Evolutionary conservation across 257 asterid species (phyloP).

Genomic region (Solanum bulbocastanum): DNA sequence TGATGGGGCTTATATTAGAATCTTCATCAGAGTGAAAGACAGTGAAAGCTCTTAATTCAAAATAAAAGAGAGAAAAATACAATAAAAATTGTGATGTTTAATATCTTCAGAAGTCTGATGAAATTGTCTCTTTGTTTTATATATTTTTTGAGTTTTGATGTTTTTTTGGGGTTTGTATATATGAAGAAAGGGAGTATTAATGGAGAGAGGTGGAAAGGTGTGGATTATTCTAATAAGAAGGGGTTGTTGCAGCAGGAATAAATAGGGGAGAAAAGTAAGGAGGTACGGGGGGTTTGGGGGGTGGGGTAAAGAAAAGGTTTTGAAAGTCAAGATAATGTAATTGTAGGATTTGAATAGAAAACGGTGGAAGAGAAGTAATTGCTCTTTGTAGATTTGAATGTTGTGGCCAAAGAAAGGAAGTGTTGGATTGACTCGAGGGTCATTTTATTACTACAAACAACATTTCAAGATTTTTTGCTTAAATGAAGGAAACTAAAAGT

Average conservation of each 20-base stretch:
- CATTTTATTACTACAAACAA: constrained; percentile 3
- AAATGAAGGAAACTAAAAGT: not conserved
- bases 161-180: constrained; percentile 1
- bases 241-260: constrained; percentile 41
- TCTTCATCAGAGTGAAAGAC: constrained; percentile 26
- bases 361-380: constrained; percentile 31
- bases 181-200: constrained; percentile 30
- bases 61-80: not conserved
- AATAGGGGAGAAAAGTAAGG: constrained; percentile 5
- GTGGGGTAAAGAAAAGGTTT: not conserved
- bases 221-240: constrained; percentile 31
- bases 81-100: constrained; percentile 6
- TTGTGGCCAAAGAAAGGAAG: constrained; percentile 5
- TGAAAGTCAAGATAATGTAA: constrained; percentile 40
- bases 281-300: not conserved
- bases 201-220: constrained; percentile 20
- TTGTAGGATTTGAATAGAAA: constrained; percentile 25
- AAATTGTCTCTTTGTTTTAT: constrained; percentile 31
- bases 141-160: constrained; percentile 4
- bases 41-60: constrained; percentile 48
- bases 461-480: not conserved
- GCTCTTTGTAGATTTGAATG: not conserved
- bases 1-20: constrained; percentile 54
- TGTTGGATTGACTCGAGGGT: constrained; percentile 40
- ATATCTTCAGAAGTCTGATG: constrained; percentile 24